phyloP scores from a whole-genome alignment of 441 rosid species.

The Eugenia klotzschiana region DNA sequence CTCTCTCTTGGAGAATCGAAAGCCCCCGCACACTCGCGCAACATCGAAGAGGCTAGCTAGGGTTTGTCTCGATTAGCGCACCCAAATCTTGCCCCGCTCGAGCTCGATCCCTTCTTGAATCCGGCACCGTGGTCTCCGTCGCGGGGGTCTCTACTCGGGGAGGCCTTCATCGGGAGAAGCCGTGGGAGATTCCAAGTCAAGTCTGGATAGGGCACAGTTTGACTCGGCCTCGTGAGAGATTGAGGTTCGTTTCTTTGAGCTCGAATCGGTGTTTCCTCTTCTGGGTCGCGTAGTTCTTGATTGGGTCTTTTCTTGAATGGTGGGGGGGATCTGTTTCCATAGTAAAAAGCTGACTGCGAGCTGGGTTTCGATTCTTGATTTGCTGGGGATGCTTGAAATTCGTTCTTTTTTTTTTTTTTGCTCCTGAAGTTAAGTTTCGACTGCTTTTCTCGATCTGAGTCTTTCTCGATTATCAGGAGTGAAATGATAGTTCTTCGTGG shows the following conservation, averaged over 20 bases:
- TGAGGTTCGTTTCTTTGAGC: not conserved
- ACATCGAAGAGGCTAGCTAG: conserved; percentile 22
- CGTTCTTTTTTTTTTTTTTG: not conserved
- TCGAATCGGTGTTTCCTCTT: not conserved
- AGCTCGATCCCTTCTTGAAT: conserved; percentile 20
- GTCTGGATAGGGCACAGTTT: not conserved
- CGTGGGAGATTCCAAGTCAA: not conserved
- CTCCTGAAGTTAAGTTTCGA: not conserved
- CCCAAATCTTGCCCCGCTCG: conserved; percentile 31
- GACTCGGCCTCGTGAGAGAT: not conserved
- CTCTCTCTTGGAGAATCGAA: conserved; percentile 23
- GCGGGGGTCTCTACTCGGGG: conserved; percentile 11
- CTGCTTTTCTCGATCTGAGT: not conserved
- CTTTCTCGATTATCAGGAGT: not conserved
- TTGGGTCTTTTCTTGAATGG: not conserved
- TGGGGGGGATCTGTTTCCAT: not conserved
- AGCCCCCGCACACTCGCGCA: conserved; percentile 9
- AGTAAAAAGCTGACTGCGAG: not conserved
- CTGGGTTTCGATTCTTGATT: not conserved
- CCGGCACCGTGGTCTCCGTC: conserved; percentile 5
- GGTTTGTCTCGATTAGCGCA: conserved; percentile 57
- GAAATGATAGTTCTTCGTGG: not conserved
- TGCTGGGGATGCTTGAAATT: not conserved
- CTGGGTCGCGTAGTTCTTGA: not conserved
- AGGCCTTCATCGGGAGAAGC: not conserved